Conservation (phyloP, 306 rosid genomes). For the Cicer yamashitae region DNA sequence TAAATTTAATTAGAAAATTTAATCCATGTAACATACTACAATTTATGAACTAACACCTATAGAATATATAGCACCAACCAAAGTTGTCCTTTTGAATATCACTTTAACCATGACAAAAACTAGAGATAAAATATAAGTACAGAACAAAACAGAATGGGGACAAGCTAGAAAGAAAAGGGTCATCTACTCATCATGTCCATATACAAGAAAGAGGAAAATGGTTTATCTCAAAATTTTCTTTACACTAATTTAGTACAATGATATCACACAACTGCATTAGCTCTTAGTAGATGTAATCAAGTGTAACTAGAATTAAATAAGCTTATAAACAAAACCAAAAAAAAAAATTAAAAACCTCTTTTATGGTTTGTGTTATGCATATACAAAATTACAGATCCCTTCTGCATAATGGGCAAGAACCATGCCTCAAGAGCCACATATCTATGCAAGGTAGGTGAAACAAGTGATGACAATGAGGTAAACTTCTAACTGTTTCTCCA, state of each 20-base stretch:
- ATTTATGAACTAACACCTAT: background rate
- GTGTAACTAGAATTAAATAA: slow-evolving; percentile 51
- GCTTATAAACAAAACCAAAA: slow-evolving; percentile 63
- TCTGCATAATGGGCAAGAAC: slow-evolving; percentile 98
- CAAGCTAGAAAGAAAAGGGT: background rate
- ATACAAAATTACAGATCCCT: slow-evolving; percentile 83
- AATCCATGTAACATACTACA: background rate
- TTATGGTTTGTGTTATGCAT: slow-evolving; percentile 49
- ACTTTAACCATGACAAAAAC: slow-evolving; percentile 1
- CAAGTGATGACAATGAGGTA: slow-evolving; percentile 97
- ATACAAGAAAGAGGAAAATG: slow-evolving; percentile 41
- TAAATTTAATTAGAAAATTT: background rate
- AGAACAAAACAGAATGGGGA: background rate
- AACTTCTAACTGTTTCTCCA: slow-evolving; percentile 92
- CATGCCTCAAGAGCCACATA: slow-evolving; percentile 95
- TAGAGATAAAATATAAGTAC: slow-evolving; percentile 3
- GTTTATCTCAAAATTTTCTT: slow-evolving; percentile 57
- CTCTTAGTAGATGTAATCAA: slow-evolving; percentile 45
- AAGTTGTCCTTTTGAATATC: background rate
- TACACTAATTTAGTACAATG: slow-evolving; percentile 60
- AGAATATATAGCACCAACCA: background rate
- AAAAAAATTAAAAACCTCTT: slow-evolving; percentile 39
- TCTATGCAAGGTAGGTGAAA: slow-evolving; percentile 99
- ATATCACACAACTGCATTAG: slow-evolving; percentile 43
- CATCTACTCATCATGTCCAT: slow-evolving; percentile 35